phyloP scores from a whole-genome alignment of 2,329 filamentous ascomycete species.

The Ophiostoma triangulosporum region DNA sequence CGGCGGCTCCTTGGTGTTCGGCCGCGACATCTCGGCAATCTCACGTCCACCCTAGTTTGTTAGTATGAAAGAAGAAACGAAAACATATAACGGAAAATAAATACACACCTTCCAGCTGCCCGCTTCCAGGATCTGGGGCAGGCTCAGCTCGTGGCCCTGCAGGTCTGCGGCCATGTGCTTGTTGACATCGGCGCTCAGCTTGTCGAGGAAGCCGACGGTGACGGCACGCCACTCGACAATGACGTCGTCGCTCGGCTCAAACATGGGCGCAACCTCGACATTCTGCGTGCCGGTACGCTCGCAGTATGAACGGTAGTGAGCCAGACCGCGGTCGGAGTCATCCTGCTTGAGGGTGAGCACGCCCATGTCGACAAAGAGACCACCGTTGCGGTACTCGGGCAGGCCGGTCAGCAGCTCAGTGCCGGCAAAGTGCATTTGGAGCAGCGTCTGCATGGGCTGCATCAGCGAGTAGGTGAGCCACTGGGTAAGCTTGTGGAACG shows the following conservation, averaged over 20 bases:
- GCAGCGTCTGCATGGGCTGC: slow-evolving; percentile 43
- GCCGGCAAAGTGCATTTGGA: slow-evolving; percentile 38
- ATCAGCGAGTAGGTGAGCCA: slow-evolving; percentile 89
- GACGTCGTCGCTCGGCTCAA: slow-evolving; percentile 45
- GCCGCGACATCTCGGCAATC: slow-evolving; percentile 86
- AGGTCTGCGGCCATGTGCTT: slow-evolving; percentile 53
- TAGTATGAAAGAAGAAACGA: neutral
- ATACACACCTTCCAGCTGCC: slow-evolving; percentile 90
- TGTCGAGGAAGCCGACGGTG: slow-evolving; percentile 46
- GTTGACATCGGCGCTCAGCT: slow-evolving; percentile 37
- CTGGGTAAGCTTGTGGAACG: slow-evolving; percentile 63
- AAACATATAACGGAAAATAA: neutral
- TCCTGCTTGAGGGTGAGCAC: slow-evolving; percentile 46
- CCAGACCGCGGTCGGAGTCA: slow-evolving; percentile 28
- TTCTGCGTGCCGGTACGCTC: slow-evolving; percentile 53
- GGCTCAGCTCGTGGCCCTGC: slow-evolving; percentile 54
- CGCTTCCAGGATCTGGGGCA: slow-evolving; percentile 86
- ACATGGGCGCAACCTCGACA: slow-evolving; percentile 43
- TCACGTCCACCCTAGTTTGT: slow-evolving; percentile 65
- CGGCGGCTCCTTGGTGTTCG: slow-evolving; percentile 91
- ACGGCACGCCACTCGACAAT: slow-evolving; percentile 54
- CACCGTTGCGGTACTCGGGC: slow-evolving; percentile 86
- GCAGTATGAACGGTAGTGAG: slow-evolving; percentile 48
- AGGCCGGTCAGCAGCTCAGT: slow-evolving; percentile 73
- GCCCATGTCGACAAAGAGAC: slow-evolving; percentile 73